Percentiles rank a stretch among this genome's conserved stretches.
These are phyloP conservation scores for Exutisphaerella laricina DNA, from an alignment of 2,329 filamentous ascomycete species.

Conservation along the genomic window DNA sequence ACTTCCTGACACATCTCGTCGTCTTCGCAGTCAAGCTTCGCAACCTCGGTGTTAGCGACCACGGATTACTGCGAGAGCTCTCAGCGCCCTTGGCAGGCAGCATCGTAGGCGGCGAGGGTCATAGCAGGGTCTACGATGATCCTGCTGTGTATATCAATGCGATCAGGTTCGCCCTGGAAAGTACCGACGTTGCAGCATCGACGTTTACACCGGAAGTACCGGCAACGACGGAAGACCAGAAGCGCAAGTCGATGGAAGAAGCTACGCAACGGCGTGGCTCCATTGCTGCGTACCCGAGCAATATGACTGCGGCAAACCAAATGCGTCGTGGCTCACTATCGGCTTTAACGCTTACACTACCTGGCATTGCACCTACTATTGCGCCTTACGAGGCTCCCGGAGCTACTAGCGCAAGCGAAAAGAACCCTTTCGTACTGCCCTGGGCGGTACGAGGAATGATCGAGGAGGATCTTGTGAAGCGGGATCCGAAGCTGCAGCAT, in stretches of 20 bases:
- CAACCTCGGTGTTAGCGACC: constrained; percentile 87
- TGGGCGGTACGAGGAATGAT: constrained; percentile 93
- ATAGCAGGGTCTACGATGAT: constrained; percentile 90
- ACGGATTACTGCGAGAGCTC: constrained; percentile 86
- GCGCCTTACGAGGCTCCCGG: constrained; percentile 38
- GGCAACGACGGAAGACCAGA: constrained; percentile 15
- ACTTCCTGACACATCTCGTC: constrained; percentile 89
- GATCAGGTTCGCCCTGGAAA: constrained; percentile 45
- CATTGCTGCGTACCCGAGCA: constrained; percentile 27
- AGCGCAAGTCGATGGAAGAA: constrained; percentile 19
- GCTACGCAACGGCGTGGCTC: constrained; percentile 21
- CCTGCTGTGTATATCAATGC: constrained; percentile 68
- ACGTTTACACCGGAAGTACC: not conserved
- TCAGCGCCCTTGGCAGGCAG: constrained; percentile 84
- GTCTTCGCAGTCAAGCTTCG: constrained; percentile 90
- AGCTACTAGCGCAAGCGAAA: constrained; percentile 23
- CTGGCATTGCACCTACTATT: constrained; percentile 31
- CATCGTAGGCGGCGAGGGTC: constrained; percentile 85
- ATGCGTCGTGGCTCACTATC: constrained; percentile 31
- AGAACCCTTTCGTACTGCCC: constrained; percentile 85
- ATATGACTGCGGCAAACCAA: constrained; percentile 29
- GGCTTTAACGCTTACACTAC: constrained; percentile 15
- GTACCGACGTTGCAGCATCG: constrained; percentile 32
- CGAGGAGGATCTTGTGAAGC: constrained; percentile 86
- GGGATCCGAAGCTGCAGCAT: constrained; percentile 56